A percentile compares a stretch with the other conserved stretches of the same genome.
Conservation (phyloP, 2,329 filamentous ascomycete species). For the Trichoderma harzianum region DNA sequence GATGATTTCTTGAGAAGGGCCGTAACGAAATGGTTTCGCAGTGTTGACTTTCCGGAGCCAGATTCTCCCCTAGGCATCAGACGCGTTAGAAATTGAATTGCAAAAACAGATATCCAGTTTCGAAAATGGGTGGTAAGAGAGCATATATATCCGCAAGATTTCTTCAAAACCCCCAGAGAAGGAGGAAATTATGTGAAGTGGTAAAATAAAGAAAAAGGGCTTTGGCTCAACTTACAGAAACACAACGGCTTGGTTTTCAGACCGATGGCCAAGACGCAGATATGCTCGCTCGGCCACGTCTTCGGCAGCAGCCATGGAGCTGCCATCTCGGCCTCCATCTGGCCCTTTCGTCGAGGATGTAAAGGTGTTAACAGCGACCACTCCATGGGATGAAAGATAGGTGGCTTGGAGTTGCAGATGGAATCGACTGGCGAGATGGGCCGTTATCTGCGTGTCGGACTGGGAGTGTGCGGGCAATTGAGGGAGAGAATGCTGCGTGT, state of each 20-base stretch:
- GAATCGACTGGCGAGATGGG: slow-evolving; percentile 82
- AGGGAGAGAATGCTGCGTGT: slow-evolving; percentile 81
- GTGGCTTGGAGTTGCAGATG: slow-evolving; percentile 88
- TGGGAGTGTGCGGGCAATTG: slow-evolving; percentile 80
- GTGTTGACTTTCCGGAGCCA: slow-evolving; percentile 91
- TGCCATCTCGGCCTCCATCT: slow-evolving; percentile 88
- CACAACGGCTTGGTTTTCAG: slow-evolving; percentile 88
- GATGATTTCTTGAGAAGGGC: slow-evolving; percentile 85
- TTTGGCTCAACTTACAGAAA: slow-evolving; percentile 69
- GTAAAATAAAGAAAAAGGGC: not conserved
- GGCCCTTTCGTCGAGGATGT: slow-evolving; percentile 82
- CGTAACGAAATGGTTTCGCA: slow-evolving; percentile 83
- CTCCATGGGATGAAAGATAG: slow-evolving; percentile 81
- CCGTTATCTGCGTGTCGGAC: slow-evolving; percentile 74
- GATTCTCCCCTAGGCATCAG: slow-evolving; percentile 74
- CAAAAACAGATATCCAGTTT: not conserved
- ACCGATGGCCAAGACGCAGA: slow-evolving; percentile 78
- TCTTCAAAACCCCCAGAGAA: not conserved
- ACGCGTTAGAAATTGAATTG: not conserved
- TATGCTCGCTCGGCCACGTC: slow-evolving; percentile 86
- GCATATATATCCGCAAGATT: not conserved
- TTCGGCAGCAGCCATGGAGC: slow-evolving; percentile 87
- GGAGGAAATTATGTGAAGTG: not conserved
- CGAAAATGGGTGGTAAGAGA: not conserved
- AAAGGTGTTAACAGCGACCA: slow-evolving; percentile 93